Evolutionary conservation across 2,329 filamentous ascomycete genomes (phyloP), one percentile per base, ranked within the genome.

Genomic region (Metarhizium brunneum): DNA sequence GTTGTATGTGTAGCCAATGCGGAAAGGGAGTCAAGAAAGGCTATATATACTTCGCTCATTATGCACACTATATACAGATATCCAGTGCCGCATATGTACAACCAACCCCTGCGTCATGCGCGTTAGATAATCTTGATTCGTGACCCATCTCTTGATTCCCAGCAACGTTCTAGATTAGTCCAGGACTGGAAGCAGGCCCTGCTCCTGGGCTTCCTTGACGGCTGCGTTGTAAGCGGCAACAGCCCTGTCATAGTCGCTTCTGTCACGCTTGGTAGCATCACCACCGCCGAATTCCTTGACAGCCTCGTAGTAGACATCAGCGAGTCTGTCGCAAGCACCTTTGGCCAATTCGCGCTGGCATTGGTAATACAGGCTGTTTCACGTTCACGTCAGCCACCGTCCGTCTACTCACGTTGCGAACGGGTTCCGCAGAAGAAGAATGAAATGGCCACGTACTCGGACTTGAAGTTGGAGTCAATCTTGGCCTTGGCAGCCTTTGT

Each of bases 381-480:
- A 8, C 18, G 1, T 14, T 43, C 16, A 10, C 38, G 48, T 57
- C 36, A 61, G 53, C 13, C 14, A 40, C 38, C 7, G 2, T 13
- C 14, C 11, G 38, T 25, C 25, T 25, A 25, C 10, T 40, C 14
- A 5, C 14, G 38, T 14, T 16, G 7, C 5, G 7, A 11, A 11
- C 6, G 32, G 32, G 32, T 7, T 35, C 10, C 10, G 32, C 32
- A 35, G 20, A 25, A 25, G 20, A 45, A 40, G 14, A n/a, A 3
- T 2, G 13, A 14, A 2, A 16, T 10, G 36, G 65, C 71, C 25
- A 25, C 25, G 52, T 53, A 75, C 72, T 78, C 76, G 0, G 38
- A 60, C 61, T 71, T 73, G 63, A 83, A 81, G n/a, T 78, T 75
- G 50, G 65, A 61, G 53, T 83, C 79, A 47, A 83, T 76, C 4